These are phyloP conservation scores for Neofusicoccum parvum DNA, from an alignment of 2,329 filamentous ascomycete genomes.

Conservation along the genomic window DNA sequence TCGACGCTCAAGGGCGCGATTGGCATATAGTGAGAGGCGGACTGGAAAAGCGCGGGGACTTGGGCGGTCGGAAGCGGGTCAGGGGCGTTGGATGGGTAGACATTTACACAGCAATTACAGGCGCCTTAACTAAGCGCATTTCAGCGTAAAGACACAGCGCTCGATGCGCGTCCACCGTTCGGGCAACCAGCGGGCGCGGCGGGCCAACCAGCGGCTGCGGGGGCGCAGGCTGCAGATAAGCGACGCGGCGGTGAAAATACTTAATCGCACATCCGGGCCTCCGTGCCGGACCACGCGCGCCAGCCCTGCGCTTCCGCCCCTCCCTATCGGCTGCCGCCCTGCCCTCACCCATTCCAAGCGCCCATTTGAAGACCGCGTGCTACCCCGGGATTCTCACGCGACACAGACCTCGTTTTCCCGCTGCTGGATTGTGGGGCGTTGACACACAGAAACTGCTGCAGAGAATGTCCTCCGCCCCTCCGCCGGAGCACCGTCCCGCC, in stretches of 20 bases:
- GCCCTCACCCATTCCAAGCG: neutral
- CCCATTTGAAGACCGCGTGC: conserved; percentile 7
- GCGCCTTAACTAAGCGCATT: neutral
- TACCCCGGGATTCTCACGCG: neutral
- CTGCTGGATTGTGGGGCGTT: neutral
- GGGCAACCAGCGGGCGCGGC: neutral
- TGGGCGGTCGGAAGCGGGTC: neutral
- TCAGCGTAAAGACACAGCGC: no score
- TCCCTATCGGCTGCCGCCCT: conserved; percentile 1
- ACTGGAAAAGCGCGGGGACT: neutral
- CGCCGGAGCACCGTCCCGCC: conserved; percentile 16
- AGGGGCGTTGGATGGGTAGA: neutral
- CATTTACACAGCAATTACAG: neutral
- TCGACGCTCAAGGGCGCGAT: conserved; percentile 1
- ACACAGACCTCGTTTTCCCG: neutral
- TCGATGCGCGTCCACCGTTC: neutral
- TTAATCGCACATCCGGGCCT: conserved; percentile 9
- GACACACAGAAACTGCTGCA: neutral
- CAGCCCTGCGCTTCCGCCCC: neutral
- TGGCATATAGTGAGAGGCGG: neutral
- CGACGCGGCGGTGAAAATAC: neutral
- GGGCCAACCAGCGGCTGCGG: neutral
- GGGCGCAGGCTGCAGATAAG: neutral
- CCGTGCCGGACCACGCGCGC: neutral
- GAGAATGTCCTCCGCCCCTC: conserved; percentile 3